Conservation (phyloP, 805 yeast genomes). For the Ogataea polymorpha region DNA sequence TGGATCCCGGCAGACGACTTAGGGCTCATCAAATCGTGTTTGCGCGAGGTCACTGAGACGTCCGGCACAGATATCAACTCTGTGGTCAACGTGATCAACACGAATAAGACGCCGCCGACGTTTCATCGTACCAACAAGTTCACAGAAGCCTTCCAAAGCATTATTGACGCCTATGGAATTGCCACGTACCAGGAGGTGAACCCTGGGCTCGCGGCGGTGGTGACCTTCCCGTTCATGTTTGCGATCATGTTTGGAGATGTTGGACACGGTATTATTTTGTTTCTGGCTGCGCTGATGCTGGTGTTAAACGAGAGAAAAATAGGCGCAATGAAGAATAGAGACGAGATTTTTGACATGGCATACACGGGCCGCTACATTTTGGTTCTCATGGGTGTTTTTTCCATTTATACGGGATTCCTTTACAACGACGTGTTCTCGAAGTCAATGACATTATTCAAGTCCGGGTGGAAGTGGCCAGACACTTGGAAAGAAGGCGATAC, state of each 20-base stretch:
- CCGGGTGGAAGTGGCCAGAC: constrained; percentile 69
- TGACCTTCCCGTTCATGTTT: constrained; percentile 79
- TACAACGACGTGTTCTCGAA: constrained; percentile 73
- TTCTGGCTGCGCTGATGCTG: constrained; percentile 51
- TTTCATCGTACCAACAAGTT: constrained; percentile 68
- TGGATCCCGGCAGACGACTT: constrained; percentile 90
- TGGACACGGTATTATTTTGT: constrained; percentile 69
- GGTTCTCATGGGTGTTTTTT: constrained; percentile 66
- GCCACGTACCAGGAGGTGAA: constrained; percentile 74
- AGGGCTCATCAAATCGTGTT: constrained; percentile 56
- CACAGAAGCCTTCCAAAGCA: constrained; percentile 65
- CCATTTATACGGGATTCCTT: constrained; percentile 70
- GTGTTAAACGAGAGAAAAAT: constrained; percentile 54
- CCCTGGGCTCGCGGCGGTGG: constrained; percentile 71
- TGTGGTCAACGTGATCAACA: constrained; percentile 56
- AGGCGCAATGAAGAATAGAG: constrained; percentile 52
- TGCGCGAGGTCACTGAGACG: constrained; percentile 62
- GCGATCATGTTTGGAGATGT: constrained; percentile 83
- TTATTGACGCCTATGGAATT: constrained; percentile 74
- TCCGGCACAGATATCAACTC: constrained; percentile 44
- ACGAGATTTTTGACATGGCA: constrained; percentile 78
- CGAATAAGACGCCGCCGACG: constrained; percentile 69
- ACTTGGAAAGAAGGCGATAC: constrained; percentile 48
- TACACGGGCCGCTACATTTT: constrained; percentile 67
- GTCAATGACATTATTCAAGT: constrained; percentile 61